Conservation (phyloP, 2,329 filamentous ascomycete genomes). For the Arthroderma sp. region DNA sequence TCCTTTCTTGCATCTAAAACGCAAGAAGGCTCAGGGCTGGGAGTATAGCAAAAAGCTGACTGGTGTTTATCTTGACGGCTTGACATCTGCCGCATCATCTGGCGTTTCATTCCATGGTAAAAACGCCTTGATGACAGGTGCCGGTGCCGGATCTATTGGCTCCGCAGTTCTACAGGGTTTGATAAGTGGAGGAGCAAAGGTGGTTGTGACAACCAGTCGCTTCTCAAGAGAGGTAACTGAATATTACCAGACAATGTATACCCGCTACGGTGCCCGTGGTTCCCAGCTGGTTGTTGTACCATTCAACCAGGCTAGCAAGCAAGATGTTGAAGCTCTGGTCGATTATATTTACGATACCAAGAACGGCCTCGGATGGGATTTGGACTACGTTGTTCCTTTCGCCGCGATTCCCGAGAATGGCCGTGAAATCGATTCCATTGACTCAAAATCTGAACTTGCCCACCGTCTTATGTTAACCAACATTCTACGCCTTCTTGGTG, state of each 20-base stretch:
- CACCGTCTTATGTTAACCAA: conserved; percentile 99
- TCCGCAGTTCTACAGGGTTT: conserved; percentile 92
- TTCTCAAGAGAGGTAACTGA: conserved; percentile 97
- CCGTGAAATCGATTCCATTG: conserved; percentile 89
- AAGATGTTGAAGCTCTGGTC: conserved; percentile 86
- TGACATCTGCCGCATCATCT: conserved; percentile 74
- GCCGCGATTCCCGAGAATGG: conserved; percentile 96
- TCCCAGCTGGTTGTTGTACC: conserved; percentile 96
- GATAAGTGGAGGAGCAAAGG: conserved; percentile 91
- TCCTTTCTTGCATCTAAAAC: conserved; percentile 94
- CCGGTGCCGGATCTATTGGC: conserved; percentile 92
- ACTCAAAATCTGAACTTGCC: conserved; percentile 93
- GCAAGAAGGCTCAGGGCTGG: conserved; percentile 94
- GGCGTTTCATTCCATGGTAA: conserved; percentile 91
- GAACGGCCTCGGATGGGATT: conserved; percentile 93
- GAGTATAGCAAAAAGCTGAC: conserved; percentile 99
- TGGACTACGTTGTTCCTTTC: conserved; percentile 92
- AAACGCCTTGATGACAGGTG: conserved; percentile 95
- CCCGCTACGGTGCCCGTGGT: conserved; percentile 79
- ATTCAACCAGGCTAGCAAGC: conserved; percentile 98
- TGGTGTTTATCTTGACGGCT: conserved; percentile 76
- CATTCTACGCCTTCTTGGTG: conserved; percentile 76
- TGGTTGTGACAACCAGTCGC: conserved; percentile 88
- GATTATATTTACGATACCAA: conserved; percentile 96
- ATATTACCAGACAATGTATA: conserved; percentile 99